These are phyloP conservation scores for Sugiyamaella marilandica DNA, from an alignment of 805 yeast species.

Conservation along the genomic window DNA sequence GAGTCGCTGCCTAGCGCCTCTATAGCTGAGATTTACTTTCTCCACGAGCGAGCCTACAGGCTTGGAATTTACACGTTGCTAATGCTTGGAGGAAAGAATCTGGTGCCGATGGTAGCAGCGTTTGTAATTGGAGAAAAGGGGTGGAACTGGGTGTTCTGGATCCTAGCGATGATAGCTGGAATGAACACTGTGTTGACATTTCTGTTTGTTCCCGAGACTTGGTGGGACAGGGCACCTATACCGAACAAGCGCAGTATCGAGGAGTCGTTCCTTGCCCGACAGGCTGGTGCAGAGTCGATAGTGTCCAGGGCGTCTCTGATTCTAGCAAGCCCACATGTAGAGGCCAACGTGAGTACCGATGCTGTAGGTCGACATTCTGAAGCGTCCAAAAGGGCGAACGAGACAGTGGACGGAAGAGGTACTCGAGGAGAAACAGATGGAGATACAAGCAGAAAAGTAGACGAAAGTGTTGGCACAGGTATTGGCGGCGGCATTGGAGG, in stretches of 20 bases:
- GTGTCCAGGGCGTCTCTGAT: conserved; percentile 10
- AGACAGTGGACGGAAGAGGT: too few relatives aligned
- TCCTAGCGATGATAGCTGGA: conserved; percentile 49
- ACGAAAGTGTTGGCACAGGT: conserved; percentile 5
- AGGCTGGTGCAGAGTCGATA: conserved; percentile 30
- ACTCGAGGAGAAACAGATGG: conserved; percentile 3
- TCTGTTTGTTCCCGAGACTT: conserved; percentile 60
- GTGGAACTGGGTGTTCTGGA: conserved; percentile 62
- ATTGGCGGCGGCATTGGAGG: conserved; percentile 2
- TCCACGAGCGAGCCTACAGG: conserved; percentile 58
- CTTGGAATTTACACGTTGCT: conserved; percentile 54
- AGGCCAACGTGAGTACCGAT: background rate
- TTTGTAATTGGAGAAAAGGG: conserved; percentile 45
- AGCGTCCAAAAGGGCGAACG: too few relatives aligned
- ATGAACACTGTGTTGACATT: conserved; percentile 41
- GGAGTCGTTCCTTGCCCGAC: conserved; percentile 47
- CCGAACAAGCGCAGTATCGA: conserved; percentile 43
- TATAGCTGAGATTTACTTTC: conserved; percentile 56
- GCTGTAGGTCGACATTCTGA: background rate
- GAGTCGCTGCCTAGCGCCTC: conserved; percentile 59
- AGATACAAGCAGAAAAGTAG: conserved; percentile 1
- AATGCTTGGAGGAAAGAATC: conserved; percentile 57
- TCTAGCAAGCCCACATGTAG: background rate
- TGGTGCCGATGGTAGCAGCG: conserved; percentile 53
- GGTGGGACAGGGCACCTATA: conserved; percentile 54